Evolutionary conservation across 352 stramenopile species (phyloP), one percentile per base, ranked within the genome.

Genomic region (Aphanomyces euteiches): DNA sequence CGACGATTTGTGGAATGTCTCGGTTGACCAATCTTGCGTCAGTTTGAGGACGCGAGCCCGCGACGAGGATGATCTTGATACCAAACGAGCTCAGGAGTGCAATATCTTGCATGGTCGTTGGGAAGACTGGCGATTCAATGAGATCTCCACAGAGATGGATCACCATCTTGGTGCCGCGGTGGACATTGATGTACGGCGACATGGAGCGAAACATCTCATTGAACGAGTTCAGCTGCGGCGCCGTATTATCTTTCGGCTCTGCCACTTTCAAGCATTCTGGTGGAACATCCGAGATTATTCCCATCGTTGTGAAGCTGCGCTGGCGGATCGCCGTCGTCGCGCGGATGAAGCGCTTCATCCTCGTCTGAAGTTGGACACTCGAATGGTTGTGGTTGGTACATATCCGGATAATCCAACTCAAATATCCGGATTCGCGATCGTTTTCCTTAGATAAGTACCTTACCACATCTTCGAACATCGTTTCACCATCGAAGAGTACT

Each of bases 111-210:
- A 98, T 98, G 53, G 98, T 96, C 43, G 90, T 83, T 60, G 85
- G 79, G 54, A 98, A 98, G 17, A 98, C 81, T 67, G 83, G 81
- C 28, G 90, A 95, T 43, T 97, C 95, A 40, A 97, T 90, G 79
- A 98, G 75, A 75, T 97, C 87, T 0, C 95, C 96, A 1, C 94
- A 93, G 72, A 99, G 88, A 73, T 99, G 97, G 74, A 98, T 96
- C 60, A 99, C 95, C 77, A 98, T 97, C 4, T 89, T 94, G 6
- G 92, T 92, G 67, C 90, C 92, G 5, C 96, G 87, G 79, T 99
- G 97, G 71, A 98, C 96, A 67, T 98, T 98, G 75, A 99, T 98
- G 78, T 99, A 99, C 8, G 96, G 97, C 50, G 96, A 97, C 76
- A 96, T 97, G 67, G 91, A 90, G 56, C 95, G 92, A 78, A 99